phyloP scores from a whole-genome alignment of 2,329 filamentous ascomycete species.

The Venturiaceae sp. region DNA sequence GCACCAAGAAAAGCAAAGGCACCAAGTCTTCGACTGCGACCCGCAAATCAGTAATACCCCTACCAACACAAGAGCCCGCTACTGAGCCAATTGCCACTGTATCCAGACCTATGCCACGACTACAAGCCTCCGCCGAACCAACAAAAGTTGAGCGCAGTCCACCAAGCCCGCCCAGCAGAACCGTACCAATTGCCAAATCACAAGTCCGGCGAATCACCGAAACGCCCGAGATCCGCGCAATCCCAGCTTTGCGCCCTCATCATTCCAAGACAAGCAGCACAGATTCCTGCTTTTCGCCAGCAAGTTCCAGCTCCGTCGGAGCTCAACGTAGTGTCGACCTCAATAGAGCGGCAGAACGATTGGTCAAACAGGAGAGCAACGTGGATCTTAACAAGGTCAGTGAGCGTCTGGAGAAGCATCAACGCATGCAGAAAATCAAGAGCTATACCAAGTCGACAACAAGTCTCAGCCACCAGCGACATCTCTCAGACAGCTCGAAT shows the following conservation, averaged over 20 bases:
- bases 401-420: not conserved
- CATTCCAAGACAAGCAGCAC: slow-evolving; percentile 3
- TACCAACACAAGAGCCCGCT: not conserved
- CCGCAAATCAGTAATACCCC: not conserved
- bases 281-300: slow-evolving; percentile 6
- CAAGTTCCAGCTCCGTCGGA: not conserved
- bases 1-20: not conserved
- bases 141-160: not conserved
- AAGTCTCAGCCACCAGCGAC: not conserved
- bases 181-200: not conserved
- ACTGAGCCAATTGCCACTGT: not conserved
- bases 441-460: not conserved
- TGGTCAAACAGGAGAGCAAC: not conserved
- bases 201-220: not conserved
- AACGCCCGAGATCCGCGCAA: not conserved
- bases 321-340: not conserved
- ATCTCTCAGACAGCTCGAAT: not conserved
- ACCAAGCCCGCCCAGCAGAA: not conserved
- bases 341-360: not conserved
- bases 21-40: not conserved
- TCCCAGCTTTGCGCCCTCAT: not conserved
- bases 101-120: not conserved
- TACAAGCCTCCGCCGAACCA: not conserved
- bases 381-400: not conserved
- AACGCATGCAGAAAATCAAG: not conserved